phyloP scores from a whole-genome alignment of 2,329 filamentous ascomycete species.

The Colletotrichum magnum region DNA sequence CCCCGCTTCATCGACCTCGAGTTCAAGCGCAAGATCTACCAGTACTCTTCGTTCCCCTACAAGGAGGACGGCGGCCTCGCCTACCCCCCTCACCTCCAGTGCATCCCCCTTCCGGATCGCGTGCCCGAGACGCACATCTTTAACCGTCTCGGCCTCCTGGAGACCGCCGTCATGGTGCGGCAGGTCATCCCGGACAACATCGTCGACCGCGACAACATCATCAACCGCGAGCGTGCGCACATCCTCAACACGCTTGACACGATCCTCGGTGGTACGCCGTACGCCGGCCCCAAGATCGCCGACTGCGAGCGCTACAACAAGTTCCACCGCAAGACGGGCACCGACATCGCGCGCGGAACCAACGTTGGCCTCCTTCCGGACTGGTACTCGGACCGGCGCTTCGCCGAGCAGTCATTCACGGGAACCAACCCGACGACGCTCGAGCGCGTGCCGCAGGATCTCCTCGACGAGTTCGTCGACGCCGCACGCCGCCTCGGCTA shows the following conservation, averaged over 20 bases:
- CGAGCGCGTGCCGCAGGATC: conserved; percentile 53
- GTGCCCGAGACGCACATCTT: conserved; percentile 48
- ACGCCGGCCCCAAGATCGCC: conserved; percentile 49
- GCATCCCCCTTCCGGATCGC: conserved; percentile 46
- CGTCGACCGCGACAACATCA: conserved; percentile 48
- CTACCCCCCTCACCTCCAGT: conserved; percentile 50
- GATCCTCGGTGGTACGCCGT: conserved; percentile 45
- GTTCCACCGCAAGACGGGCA: conserved; percentile 51
- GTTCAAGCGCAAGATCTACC: conserved; percentile 49
- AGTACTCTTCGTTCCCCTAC: conserved; percentile 44
- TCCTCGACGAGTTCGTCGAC: conserved; percentile 52
- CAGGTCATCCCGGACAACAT: conserved; percentile 52
- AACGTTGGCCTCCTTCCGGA: conserved; percentile 50
- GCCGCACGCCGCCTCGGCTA: conserved; percentile 52
- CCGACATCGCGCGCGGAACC: conserved; percentile 50
- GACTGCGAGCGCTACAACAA: conserved; percentile 52
- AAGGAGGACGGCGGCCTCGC: conserved; percentile 47
- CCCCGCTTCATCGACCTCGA: conserved; percentile 48
- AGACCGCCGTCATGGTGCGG: conserved; percentile 49
- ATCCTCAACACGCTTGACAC: conserved; percentile 45
- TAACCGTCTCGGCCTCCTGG: conserved; percentile 48
- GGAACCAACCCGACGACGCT: conserved; percentile 62
- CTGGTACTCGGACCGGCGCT: conserved; percentile 50
- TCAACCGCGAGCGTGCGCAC: conserved; percentile 50
- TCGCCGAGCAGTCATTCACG: conserved; percentile 60